Base-by-base conservation (phyloP, 164 flowering plant species). In the Litsea cubeba region DNA sequence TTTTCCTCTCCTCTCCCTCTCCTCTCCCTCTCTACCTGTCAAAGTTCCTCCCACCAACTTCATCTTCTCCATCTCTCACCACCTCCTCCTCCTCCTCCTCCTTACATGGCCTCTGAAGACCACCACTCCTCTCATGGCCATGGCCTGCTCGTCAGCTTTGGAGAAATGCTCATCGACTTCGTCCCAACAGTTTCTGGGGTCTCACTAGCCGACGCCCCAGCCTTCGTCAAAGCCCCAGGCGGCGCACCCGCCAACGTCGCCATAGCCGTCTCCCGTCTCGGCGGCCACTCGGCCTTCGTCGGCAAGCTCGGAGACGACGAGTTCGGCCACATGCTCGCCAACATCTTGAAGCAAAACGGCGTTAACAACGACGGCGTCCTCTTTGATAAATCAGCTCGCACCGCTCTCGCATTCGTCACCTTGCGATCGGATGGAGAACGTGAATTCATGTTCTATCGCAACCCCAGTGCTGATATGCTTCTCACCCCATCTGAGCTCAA, bases 181-280 rank as follows among this genome's bases (percentile, higher is more conserved):
- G 98, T 94, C 0, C 98, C 98, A 22, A 90, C 93, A 5, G 92
- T 82, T 11, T 87, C 98, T 71, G 98, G 98, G 70, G 97, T 92
- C 1, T 92, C 98, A 2, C 83, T 94, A 5, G 90, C 97, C 3
- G 95, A 90, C 62, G 94, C 98, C 1, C 97, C 95, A 0, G 98
- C 92, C 0, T 94, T 94, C 80, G 77, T 90, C 65, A 92, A 94
- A 76, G 95, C 97, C 0, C 95, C 98, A 1, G 98, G 98, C 3
- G 98, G 98, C 5, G 98, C 98, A 22, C 97, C 97, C 1, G 98
- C 98, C 51, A 94, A 94, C 85, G 97, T 94, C 8, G 98, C 98
- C 5, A 88, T 89, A 72, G 98, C 96, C 7, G 89, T 91, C 0
- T 12, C 94, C 1, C 70, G 96, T 12, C 91, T 94, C 46, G 98